These are phyloP conservation scores for Colletotrichum aenigma DNA, from an alignment of 2,329 filamentous ascomycete species.

Conservation along the genomic window DNA sequence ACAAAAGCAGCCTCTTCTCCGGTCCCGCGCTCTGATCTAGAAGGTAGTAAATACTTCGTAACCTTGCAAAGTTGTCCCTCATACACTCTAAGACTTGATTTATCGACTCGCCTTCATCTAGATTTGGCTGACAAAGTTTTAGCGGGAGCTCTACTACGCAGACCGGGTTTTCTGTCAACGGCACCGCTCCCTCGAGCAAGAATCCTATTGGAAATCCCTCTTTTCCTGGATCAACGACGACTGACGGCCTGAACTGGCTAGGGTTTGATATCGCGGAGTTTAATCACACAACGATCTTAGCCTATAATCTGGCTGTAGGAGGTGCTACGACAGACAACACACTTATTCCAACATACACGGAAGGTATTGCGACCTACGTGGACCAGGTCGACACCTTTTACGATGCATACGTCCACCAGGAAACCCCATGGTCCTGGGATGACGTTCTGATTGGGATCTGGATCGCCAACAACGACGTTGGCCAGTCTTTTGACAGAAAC, in stretches of 20 bases:
- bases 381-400: constrained; percentile 46
- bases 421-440: not conserved
- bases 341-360: constrained; percentile 53
- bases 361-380: constrained; percentile 50
- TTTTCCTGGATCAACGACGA: constrained; percentile 55
- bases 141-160: not conserved
- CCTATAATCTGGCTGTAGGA: constrained; percentile 60
- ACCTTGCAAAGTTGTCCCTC: not conserved
- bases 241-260: constrained; percentile 56
- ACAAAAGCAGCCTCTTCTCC: not conserved
- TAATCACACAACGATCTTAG: constrained; percentile 48
- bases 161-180: not conserved
- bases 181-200: not conserved
- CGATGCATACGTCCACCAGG: not conserved
- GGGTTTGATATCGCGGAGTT: constrained; percentile 50
- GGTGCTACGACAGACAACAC: constrained; percentile 56
- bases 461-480: constrained; percentile 62
- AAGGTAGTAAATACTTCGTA: not conserved
- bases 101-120: not conserved
- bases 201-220: constrained; percentile 68
- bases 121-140: not conserved
- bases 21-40: not conserved
- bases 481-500: constrained; percentile 43
- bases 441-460: constrained; percentile 49
- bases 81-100: not conserved